Evolutionary conservation across 75 land plant species (phyloP).

Genomic region (Adiantum capillusveneris): DNA sequence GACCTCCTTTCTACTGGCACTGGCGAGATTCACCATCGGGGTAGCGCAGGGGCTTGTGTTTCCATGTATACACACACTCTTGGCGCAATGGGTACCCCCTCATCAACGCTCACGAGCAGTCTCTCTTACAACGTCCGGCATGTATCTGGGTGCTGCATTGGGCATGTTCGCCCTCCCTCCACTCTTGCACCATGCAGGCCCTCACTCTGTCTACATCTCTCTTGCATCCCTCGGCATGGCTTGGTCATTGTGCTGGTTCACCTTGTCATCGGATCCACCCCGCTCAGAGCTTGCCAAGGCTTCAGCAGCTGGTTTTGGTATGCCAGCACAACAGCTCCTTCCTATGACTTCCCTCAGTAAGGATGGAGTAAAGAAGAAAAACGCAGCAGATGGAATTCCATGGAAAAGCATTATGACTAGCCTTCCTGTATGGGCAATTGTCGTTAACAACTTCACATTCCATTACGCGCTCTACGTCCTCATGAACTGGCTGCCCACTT

Average conservation of each 20-base stretch:
- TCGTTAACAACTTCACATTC: slow-evolving; percentile 82
- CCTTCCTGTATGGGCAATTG: slow-evolving; percentile 84
- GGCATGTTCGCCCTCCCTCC: slow-evolving; percentile 73
- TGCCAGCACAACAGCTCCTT: slow-evolving; percentile 24
- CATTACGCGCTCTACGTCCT: slow-evolving; percentile 81
- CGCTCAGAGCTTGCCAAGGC: slow-evolving; percentile 57
- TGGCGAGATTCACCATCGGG: slow-evolving; percentile 61
- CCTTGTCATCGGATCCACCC: slow-evolving; percentile 59
- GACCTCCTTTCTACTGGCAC: slow-evolving; percentile 15
- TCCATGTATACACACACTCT: slow-evolving; percentile 76
- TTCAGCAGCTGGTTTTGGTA: slow-evolving; percentile 33
- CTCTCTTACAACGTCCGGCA: slow-evolving; percentile 82
- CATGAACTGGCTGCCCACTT: slow-evolving; percentile 92
- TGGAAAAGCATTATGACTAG: slow-evolving; percentile 61
- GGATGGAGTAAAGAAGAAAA: slow-evolving; percentile 18
- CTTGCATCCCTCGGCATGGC: slow-evolving; percentile 56
- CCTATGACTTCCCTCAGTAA: slow-evolving; percentile 23
- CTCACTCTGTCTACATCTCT: slow-evolving; percentile 55
- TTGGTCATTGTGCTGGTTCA: slow-evolving; percentile 69
- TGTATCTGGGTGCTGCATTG: slow-evolving; percentile 83
- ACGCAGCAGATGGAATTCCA: slow-evolving; percentile 33
- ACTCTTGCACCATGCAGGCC: slow-evolving; percentile 55
- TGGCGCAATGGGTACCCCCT: slow-evolving; percentile 92
- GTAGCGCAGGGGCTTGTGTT: slow-evolving; percentile 86
- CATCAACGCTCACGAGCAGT: slow-evolving; percentile 85